Evolutionary conservation across 768 basidiomycete species (phyloP), one percentile per base, ranked within the genome.

Genomic region (Hysterangium stoloniferum): DNA sequence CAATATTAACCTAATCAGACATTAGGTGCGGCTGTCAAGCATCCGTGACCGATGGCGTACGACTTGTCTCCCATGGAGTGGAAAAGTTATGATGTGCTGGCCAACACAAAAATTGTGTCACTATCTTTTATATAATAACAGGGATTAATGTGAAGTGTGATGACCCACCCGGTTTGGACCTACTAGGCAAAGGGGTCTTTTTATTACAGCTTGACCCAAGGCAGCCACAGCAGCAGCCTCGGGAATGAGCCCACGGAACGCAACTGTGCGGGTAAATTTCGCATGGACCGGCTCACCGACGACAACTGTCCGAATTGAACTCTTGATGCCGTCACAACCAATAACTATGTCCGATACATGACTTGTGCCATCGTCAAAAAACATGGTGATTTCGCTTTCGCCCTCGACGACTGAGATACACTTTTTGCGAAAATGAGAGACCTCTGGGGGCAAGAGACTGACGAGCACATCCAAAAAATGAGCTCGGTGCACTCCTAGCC

Each of bases 31-130:
- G n/a, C n/a, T n/a, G n/a, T n/a, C n/a, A n/a, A n/a, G n/a, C n/a
- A n/a, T n/a, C n/a, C n/a, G n/a, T n/a, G n/a, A n/a, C n/a, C n/a
- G n/a, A n/a, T 24, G 20, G 48, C 9, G 29, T 49, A 79, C 78
- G 17, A 71, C 60, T 44, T 65, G 61, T 8, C 67, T 65, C 12
- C 61, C 65, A 58, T 68, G 65, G 45, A 80, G 72, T 0, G 77
- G 73, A 57, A 74, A 77, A 0, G 71, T 68, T 32, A 80, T 72
- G 27, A 79, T 62, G 56, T 80, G 78, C 78, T 80, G 52, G n/a
- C n/a, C n/a, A n/a, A n/a, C 4, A 27, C 49, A 13, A 32, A 19
- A 36, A 48, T 2, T 19, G 15, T 17, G 28, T 27, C 17, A 4
- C 22, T 7, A 31, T n/a, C 15, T 51, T 22, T 28, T 24, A 36